Conservation (phyloP, 805 yeast species). For the Starmerella sp. region DNA sequence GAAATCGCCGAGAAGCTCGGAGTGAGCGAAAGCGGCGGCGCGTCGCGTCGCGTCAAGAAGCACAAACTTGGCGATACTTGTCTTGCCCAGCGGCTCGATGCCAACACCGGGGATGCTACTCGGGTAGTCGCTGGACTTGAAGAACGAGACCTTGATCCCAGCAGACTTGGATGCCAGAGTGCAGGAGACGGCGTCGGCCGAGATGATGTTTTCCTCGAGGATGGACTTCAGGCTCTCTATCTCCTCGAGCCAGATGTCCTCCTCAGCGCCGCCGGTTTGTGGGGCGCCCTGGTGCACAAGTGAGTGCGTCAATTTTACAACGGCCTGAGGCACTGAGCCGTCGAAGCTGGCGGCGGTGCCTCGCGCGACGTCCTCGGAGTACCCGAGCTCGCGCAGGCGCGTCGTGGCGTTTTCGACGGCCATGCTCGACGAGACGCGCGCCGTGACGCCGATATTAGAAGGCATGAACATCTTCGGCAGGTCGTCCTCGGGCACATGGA, state of each 20-base stretch:
- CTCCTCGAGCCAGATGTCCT: slow-evolving; percentile 62
- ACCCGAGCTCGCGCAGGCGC: slow-evolving; percentile 56
- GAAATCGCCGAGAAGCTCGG: slow-evolving; percentile 50
- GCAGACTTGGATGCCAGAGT: slow-evolving; percentile 3
- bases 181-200: slow-evolving; percentile 6
- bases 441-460: slow-evolving; percentile 26
- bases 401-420: slow-evolving; percentile 47
- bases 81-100: slow-evolving; percentile 32
- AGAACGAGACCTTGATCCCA: slow-evolving; percentile 27
- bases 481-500: slow-evolving; percentile 92
- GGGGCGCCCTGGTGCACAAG: slow-evolving; percentile 20
- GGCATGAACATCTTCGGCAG: slow-evolving; percentile 43
- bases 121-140: slow-evolving; percentile 50
- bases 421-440: slow-evolving; percentile 38
- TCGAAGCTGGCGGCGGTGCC: slow-evolving; percentile 33
- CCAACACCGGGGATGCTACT: slow-evolving; percentile 58
- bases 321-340: slow-evolving; percentile 30
- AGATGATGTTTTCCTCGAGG: slow-evolving; percentile 33
- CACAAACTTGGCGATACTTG: slow-evolving; percentile 26
- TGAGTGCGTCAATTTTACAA: slow-evolving; percentile 31
- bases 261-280: background rate
- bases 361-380: slow-evolving; percentile 52
- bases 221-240: slow-evolving; percentile 54
- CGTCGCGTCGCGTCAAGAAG: slow-evolving; percentile 28
- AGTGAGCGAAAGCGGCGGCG: slow-evolving; percentile 27